Evolutionary conservation across 306 rosid genomes (phyloP).

Genomic region (Dalbergia cultrata): DNA sequence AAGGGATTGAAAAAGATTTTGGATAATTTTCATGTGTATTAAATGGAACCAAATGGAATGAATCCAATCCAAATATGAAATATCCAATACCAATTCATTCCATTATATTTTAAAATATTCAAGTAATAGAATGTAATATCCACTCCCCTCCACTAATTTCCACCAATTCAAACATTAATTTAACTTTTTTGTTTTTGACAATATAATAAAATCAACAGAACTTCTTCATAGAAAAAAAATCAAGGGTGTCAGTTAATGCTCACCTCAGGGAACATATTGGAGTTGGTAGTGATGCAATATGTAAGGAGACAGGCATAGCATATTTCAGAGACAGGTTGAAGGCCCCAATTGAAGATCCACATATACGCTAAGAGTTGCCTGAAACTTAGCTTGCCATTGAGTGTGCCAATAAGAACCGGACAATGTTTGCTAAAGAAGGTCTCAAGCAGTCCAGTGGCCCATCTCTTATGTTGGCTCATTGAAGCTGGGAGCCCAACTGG

Average conservation of each 20-base stretch:
- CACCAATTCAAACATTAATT: background rate
- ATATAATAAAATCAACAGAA: background rate
- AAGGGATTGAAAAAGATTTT: too few species aligned
- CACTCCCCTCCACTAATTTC: background rate
- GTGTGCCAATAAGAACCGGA: slow-evolving; percentile 57
- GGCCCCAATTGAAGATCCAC: slow-evolving; percentile 52
- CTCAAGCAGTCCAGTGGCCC: slow-evolving; percentile 72
- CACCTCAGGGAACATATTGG: slow-evolving; percentile 73
- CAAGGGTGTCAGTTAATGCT: background rate
- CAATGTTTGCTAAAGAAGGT: slow-evolving; percentile 54
- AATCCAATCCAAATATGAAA: too few species aligned
- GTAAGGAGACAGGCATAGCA: slow-evolving; percentile 61
- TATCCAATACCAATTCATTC: too few species aligned
- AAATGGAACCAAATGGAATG: too few species aligned
- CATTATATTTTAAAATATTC: too few species aligned
- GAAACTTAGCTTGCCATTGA: slow-evolving; percentile 55
- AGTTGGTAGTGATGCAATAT: slow-evolving; percentile 65
- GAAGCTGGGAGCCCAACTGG: slow-evolving; percentile 59
- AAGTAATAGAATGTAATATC: background rate
- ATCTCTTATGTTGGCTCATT: slow-evolving; percentile 72
- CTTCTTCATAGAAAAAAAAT: background rate
- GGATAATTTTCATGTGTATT: too few species aligned
- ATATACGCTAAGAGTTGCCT: slow-evolving; percentile 61
- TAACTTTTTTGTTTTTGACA: background rate
- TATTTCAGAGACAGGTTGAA: slow-evolving; percentile 51